phyloP scores from a whole-genome alignment of 2,329 filamentous ascomycete species.

The Aspergillus spinulosporus region DNA sequence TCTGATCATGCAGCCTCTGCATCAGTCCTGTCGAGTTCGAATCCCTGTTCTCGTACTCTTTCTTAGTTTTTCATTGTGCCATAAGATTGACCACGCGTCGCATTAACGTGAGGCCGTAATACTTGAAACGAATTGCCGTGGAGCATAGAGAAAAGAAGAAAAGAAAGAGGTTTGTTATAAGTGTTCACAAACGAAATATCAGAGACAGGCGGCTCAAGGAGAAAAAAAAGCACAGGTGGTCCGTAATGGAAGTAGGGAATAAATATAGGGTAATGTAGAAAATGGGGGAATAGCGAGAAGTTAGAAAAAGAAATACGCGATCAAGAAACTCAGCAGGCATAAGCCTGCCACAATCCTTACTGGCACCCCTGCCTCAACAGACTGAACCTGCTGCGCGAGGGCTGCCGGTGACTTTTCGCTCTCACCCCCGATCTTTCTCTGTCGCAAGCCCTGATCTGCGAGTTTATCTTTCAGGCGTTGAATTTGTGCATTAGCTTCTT shows the following conservation, averaged over 20 bases:
- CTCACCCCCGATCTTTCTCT: constrained; percentile 68
- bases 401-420: constrained; percentile 53
- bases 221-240: constrained; percentile 22
- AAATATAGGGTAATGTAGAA: constrained; percentile 26
- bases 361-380: constrained; percentile 70
- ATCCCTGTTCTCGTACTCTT: constrained; percentile 8
- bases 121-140: constrained; percentile 6
- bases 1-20: background rate
- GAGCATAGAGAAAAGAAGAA: constrained; percentile 13
- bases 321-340: constrained; percentile 85
- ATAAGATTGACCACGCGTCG: constrained; percentile 18
- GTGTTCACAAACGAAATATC: constrained; percentile 27
- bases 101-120: constrained; percentile 11
- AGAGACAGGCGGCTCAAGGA: constrained; percentile 29
- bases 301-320: constrained; percentile 97
- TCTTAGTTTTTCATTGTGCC: constrained; percentile 22
- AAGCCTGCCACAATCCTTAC: constrained; percentile 80
- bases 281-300: constrained; percentile 19
- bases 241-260: constrained; percentile 25
- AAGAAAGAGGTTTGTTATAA: constrained; percentile 14
- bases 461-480: constrained; percentile 64
- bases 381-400: constrained; percentile 56
- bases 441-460: constrained; percentile 69
- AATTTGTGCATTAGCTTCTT: constrained; percentile 73
- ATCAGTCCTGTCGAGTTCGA: background rate